Base-by-base conservation (phyloP, 768 basidiomycete genomes). In the Lactarius sp. region DNA sequence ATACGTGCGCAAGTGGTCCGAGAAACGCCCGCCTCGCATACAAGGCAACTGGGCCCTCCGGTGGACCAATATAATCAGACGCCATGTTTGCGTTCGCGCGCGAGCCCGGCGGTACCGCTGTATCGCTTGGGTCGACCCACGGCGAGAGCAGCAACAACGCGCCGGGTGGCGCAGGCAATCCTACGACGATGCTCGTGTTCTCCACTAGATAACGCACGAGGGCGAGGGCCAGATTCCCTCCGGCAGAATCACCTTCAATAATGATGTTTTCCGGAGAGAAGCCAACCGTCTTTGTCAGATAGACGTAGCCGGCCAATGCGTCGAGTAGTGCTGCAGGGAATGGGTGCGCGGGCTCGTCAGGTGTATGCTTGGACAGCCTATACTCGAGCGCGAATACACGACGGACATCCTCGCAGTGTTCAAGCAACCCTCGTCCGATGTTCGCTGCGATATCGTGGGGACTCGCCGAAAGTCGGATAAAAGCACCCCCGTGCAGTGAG, bases 301-400 rank as follows among this genome's bases (percentile, higher is more conserved):
- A 86, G 52, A 80, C 74, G 72, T 92, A 94, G 7, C 86, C 90
- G 1, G 87, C 82, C 10, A 92, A 74, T 3, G 83, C 85, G 70
- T 94, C 90, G 14, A 93, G 74, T 0, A 94, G 77, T 20, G 87
- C 87, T 0, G 86, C 78, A 0, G 91, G 91, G 77, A 93, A 93
- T 8, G 88, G 81, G 64, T 85, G 77, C 5, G 73, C 74, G 13
- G 76, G 72, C 34, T 70, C 64, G 69, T 75, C 75, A 51, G 64
- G 61, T 33, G 83, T 79, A 54, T 75, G 71, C 6, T 82, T 74
- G 44, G 84, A 82, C 50, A 87, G 80, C 6, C 90, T 85, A 72
- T 93, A 94, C 73, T 92, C 91, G 53, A 90, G 68, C 13, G 81
- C 80, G 69, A 89, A 80, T 5, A 78, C 75, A 47, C 85, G 81